A percentile compares a stretch with the other conserved stretches of the same genome.
Evolutionary conservation across 306 rosid genomes (phyloP).

Genomic region (Sesbania bispinosa): DNA sequence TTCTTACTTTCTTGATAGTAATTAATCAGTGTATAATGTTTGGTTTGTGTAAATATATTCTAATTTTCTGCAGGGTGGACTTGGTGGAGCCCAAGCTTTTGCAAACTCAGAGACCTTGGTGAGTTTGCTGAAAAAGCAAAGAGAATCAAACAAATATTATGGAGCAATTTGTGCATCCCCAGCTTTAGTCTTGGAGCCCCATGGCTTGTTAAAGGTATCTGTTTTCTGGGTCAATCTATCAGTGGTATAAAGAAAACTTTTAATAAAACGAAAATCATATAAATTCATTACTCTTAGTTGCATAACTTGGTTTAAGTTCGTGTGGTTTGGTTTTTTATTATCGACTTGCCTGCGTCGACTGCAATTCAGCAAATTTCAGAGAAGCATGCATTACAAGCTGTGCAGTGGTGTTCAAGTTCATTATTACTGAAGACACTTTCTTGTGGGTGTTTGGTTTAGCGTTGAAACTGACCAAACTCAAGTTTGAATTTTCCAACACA

Average conservation of each 20-base stretch:
- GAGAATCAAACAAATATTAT: slow-evolving; percentile 67
- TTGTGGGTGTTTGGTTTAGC: no score
- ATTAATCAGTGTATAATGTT: background rate
- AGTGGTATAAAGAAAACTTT: background rate
- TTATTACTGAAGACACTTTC: background rate
- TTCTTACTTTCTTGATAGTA: background rate
- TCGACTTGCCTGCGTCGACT: background rate
- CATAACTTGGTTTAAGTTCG: background rate
- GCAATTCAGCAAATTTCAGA: background rate
- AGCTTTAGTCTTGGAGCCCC: slow-evolving; percentile 85
- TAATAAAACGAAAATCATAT: background rate
- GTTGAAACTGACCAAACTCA: no score
- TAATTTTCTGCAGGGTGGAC: slow-evolving; percentile 68
- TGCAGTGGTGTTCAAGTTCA: background rate
- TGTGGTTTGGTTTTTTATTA: background rate
- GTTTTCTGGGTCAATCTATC: slow-evolving; percentile 4
- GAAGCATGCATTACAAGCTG: background rate
- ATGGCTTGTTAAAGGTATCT: slow-evolving; percentile 81
- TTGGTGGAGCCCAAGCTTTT: slow-evolving; percentile 91
- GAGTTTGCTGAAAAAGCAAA: slow-evolving; percentile 65
- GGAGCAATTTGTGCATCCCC: slow-evolving; percentile 99
- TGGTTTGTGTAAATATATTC: slow-evolving; percentile 20
- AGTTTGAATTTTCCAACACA: no score
- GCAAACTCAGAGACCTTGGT: slow-evolving; percentile 75
- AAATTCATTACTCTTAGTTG: background rate